Conservation (phyloP, 805 yeast genomes). For the Wickerhamomyces ciferrii region DNA sequence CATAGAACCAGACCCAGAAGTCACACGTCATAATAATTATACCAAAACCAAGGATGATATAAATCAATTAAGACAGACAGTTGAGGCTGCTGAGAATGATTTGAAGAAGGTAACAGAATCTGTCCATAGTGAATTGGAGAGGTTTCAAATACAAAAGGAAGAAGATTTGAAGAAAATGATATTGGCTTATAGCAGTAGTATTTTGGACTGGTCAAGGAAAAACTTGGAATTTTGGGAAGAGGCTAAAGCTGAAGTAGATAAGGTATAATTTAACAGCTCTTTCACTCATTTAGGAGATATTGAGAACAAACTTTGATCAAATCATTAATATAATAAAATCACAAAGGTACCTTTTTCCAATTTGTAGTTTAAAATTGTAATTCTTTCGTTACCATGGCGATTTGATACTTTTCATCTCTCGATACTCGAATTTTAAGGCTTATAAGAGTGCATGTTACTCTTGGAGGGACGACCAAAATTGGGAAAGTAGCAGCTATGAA, state of each 20-base stretch:
- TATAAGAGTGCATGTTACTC: too few relatives aligned
- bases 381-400: too few relatives aligned
- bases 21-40: conserved; percentile 48
- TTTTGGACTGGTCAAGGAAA: conserved; percentile 62
- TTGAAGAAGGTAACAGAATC: conserved; percentile 42
- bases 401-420: too few relatives aligned
- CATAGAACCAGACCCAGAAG: conserved; percentile 62
- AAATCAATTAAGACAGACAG: conserved; percentile 41
- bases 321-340: too few relatives aligned
- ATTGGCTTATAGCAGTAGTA: conserved; percentile 46
- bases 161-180: conserved; percentile 48
- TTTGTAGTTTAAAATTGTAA: too few relatives aligned
- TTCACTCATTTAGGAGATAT: too few relatives aligned
- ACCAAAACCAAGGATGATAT: conserved; percentile 41
- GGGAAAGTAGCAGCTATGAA: too few relatives aligned
- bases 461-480: too few relatives aligned
- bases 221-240: conserved; percentile 66
- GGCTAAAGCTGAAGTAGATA: conserved; percentile 28
- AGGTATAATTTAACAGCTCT: neutral
- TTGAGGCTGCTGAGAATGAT: conserved; percentile 48
- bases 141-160: conserved; percentile 45
- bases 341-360: too few relatives aligned
- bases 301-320: too few relatives aligned
- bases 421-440: too few relatives aligned
- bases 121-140: conserved; percentile 31